Evolutionary conservation across 2,329 filamentous ascomycete genomes (phyloP).

Genomic region (Trichothecium roseum): DNA sequence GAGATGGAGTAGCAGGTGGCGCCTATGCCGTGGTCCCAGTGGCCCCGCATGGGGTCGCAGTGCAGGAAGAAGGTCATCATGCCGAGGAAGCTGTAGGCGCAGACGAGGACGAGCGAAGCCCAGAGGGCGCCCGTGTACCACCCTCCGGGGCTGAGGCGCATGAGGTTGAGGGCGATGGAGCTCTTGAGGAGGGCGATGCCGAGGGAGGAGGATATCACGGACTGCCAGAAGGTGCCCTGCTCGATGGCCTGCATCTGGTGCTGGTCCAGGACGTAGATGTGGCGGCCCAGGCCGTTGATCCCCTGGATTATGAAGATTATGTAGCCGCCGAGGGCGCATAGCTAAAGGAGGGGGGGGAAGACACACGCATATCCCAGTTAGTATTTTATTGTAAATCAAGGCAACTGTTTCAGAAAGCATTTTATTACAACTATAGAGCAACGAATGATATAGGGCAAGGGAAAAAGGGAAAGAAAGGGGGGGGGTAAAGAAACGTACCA

Average conservation of each 20-base stretch:
- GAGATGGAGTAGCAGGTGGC: conserved; percentile 2
- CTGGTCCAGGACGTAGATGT: conserved; percentile 23
- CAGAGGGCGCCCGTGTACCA: conserved; percentile 16
- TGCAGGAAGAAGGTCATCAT: conserved; percentile 4
- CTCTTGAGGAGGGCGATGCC: conserved; percentile 11
- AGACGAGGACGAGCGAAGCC: conserved; percentile 4
- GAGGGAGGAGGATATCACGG: conserved; percentile 28
- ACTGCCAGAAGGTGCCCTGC: conserved; percentile 33
- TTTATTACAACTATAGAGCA: background rate
- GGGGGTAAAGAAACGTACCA: conserved; percentile 9
- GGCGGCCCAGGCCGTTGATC: conserved; percentile 34
- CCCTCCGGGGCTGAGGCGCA: conserved; percentile 10
- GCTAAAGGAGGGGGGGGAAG: conserved; percentile 10
- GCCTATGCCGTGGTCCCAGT: conserved; percentile 2
- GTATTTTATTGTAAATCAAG: no score
- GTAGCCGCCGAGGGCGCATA: conserved; percentile 17
- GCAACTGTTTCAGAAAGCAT: no score
- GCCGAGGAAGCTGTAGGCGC: conserved; percentile 1
- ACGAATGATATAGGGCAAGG: background rate
- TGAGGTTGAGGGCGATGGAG: conserved; percentile 12
- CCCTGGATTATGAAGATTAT: conserved; percentile 29
- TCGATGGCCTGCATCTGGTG: conserved; percentile 21
- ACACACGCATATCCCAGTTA: no score
- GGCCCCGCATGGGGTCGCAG: conserved; percentile 2
- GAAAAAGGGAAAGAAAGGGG: background rate